Evolutionary conservation across 768 basidiomycete genomes (phyloP), one percentile per base, ranked within the genome.

Genomic region (Hygrophorus russula): DNA sequence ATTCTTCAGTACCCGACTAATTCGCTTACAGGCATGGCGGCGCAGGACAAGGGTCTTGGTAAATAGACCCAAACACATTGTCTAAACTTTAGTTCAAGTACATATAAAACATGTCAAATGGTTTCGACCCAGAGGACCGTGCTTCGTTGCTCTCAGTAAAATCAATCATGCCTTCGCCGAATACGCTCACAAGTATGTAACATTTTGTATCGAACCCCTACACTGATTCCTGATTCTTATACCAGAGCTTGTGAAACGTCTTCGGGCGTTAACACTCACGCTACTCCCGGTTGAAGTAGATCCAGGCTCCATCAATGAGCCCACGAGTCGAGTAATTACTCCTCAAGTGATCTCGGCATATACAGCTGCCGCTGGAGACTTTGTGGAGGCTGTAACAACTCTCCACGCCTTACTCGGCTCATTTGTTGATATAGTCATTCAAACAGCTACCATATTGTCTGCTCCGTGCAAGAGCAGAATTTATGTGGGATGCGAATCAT

Each of bases 231-330:
- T 45, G n/a, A 38, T 8, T 15, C 15, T 18, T 40, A 30, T 27
- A 42, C 39, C 45, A 92, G 91, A 86, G 56, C 76, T 96, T 39
- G 74, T 92, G 29, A 82, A 74, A 51, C 78, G 91, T 32, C 66
- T 93, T 41, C 74, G 87, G 39, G 76, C 82, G 2, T 66, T 96
- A 52, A 86, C 83, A 2, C 59, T 84, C 44, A 71, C 65, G 36
- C 68, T 96, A 4, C 69, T 96, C 2, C 92, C 91, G 7, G 70
- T 90, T 7, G 79, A 93, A 61, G 88, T 93, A 12, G 73, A 83
- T 30, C 62, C 72, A 2, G 64, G 66, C 28, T 69, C 60, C 17
- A 75, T 96, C 42, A 76, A 69, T 53, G 80, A 82, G 28, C 76
- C 90, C 0, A 91, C 85, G 0, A 86, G 82, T 59, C 74, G 87